Conservation (phyloP, 1,139 yeast species). For the Spathaspora sp. region DNA sequence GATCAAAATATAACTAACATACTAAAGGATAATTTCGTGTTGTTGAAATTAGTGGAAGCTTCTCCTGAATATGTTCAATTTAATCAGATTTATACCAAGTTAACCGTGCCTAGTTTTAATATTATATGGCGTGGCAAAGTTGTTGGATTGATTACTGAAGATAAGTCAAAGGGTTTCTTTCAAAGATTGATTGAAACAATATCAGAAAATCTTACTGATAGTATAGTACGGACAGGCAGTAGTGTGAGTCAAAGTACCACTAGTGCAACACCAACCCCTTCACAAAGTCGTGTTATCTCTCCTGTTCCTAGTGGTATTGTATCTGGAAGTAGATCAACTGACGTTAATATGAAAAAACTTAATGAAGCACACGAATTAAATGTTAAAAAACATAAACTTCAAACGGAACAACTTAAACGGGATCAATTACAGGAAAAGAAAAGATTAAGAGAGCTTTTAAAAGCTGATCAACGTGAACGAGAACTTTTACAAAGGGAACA, state of each 20-base stretch:
- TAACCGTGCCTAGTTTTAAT: conserved; percentile 48
- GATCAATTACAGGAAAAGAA: conserved; percentile 49
- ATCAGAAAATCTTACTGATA: neutral
- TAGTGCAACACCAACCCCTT: neutral
- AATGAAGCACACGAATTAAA: conserved; percentile 8
- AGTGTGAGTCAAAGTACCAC: neutral
- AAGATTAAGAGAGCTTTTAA: conserved; percentile 50
- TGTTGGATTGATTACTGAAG: conserved; percentile 40
- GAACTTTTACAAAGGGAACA: conserved; percentile 42
- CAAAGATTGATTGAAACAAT: conserved; percentile 19
- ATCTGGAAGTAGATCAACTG: neutral
- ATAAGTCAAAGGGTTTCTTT: conserved; percentile 21
- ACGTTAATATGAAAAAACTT: neutral
- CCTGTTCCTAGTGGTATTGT: neutral
- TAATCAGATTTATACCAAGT: conserved; percentile 48
- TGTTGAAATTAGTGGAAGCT: conserved; percentile 44
- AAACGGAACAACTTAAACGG: conserved; percentile 33
- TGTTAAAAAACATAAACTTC: conserved; percentile 35
- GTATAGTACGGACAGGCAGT: neutral
- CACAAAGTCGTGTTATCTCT: neutral
- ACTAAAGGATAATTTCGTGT: conserved; percentile 29
- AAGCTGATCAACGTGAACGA: conserved; percentile 55
- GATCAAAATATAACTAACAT: conserved; percentile 10
- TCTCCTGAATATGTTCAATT: conserved; percentile 50
- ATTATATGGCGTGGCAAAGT: conserved; percentile 48